A percentile compares a stretch with the other conserved stretches of the same genome.
These are phyloP conservation scores for Microcyclosporella mali DNA, from an alignment of 2,329 filamentous ascomycete genomes.

Conservation along the genomic window DNA sequence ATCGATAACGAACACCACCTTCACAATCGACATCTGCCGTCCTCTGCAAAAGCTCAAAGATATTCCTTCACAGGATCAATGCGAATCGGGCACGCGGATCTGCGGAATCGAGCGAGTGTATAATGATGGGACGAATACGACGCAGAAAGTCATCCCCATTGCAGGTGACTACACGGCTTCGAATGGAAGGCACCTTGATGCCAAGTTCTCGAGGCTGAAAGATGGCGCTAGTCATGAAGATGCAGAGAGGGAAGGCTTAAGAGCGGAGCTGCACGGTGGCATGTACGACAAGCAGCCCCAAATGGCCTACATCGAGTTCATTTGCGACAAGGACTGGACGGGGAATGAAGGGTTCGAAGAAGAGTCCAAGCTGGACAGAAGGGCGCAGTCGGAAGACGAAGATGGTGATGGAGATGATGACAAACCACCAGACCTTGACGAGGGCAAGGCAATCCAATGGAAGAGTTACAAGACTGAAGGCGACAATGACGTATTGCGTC, in stretches of 20 bases:
- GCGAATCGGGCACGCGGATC: conserved; percentile 65
- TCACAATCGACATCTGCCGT: conserved; percentile 71
- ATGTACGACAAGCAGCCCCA: conserved; percentile 54
- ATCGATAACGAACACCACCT: conserved; percentile 65
- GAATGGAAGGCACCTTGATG: conserved; percentile 57
- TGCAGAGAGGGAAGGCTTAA: conserved; percentile 63
- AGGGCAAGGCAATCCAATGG: conserved; percentile 64
- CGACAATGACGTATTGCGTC: conserved; percentile 56
- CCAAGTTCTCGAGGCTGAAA: conserved; percentile 60
- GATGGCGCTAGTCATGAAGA: conserved; percentile 59
- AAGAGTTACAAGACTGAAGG: conserved; percentile 62
- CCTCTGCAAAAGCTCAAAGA: conserved; percentile 58
- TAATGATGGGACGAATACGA: conserved; percentile 42
- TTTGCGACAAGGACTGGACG: conserved; percentile 67
- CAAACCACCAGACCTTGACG: conserved; percentile 39
- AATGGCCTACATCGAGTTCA: conserved; percentile 74
- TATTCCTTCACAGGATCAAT: conserved; percentile 48
- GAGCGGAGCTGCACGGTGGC: conserved; percentile 60
- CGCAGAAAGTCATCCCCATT: conserved; percentile 61
- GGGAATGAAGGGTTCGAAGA: conserved; percentile 66
- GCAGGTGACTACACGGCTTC: conserved; percentile 61
- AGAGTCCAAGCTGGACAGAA: conserved; percentile 48
- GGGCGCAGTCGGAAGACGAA: conserved; percentile 32
- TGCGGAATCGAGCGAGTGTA: conserved; percentile 65
- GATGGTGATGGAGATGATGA: conserved; percentile 32